Conservation (phyloP, 75 land plant genomes). For the Cupressus sempervirens region DNA sequence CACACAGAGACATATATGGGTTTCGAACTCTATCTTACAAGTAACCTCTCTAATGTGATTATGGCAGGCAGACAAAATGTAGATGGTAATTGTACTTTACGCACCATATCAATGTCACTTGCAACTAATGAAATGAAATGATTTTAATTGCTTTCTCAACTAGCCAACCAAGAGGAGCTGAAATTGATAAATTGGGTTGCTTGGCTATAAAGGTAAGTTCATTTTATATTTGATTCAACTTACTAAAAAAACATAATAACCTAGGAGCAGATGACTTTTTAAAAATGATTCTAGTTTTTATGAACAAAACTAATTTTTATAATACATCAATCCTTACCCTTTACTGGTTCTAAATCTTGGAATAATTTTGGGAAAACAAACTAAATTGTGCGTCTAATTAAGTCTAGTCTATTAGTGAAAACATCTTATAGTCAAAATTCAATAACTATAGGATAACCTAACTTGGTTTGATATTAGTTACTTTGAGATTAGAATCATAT, state of each 20-base stretch:
- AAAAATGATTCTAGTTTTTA: too few relatives aligned
- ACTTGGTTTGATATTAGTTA: background rate
- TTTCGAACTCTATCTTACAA: background rate
- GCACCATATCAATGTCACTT: background rate
- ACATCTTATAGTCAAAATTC: background rate
- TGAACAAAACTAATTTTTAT: too few relatives aligned
- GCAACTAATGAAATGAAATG: background rate
- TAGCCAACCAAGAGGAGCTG: background rate
- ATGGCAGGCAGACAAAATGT: background rate
- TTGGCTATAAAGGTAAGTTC: background rate
- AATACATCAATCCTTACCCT: too few relatives aligned
- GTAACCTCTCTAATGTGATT: background rate
- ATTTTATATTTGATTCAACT: too few relatives aligned
- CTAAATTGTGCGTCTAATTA: too few relatives aligned
- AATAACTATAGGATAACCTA: background rate
- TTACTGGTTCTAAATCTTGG: too few relatives aligned
- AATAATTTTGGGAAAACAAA: too few relatives aligned
- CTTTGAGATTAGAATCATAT: background rate
- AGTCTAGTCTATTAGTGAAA: too few relatives aligned
- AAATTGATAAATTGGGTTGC: background rate
- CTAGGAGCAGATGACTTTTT: too few relatives aligned
- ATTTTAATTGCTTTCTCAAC: background rate
- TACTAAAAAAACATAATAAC: too few relatives aligned
- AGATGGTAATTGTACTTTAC: background rate
- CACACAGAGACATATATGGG: background rate